A percentile compares a stretch with the other conserved stretches of the same genome.
phyloP scores from a whole-genome alignment of 2,329 filamentous ascomycete genomes.

The Neofusicoccum kwambonambiense region DNA sequence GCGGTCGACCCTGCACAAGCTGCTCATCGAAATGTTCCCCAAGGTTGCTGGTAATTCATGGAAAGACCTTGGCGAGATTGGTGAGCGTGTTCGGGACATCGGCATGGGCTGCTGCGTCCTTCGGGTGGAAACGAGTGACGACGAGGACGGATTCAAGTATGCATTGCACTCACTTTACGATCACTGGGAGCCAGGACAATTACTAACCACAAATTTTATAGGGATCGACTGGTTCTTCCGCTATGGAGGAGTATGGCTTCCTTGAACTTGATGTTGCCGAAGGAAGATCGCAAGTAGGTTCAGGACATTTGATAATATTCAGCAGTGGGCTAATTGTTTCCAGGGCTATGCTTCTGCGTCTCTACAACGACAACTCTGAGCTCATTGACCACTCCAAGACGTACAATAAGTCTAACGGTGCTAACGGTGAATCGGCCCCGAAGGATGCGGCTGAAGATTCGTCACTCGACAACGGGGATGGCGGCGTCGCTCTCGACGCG shows the following conservation, averaged over 20 bases:
- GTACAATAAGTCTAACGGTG: conserved; percentile 27
- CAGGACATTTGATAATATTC: neutral
- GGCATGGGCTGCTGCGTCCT: conserved; percentile 91
- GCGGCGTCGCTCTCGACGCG: neutral
- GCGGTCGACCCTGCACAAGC: conserved; percentile 74
- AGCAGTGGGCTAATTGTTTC: neutral
- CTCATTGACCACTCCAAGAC: conserved; percentile 65
- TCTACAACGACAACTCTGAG: conserved; percentile 87
- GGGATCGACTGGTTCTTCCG: conserved; percentile 82
- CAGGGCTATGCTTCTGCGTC: conserved; percentile 79
- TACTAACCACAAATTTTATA: conserved; percentile 22
- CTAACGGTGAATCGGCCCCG: neutral
- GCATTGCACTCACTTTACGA: conserved; percentile 22
- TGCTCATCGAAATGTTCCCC: conserved; percentile 96
- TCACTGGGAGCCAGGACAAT: neutral
- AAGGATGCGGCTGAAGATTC: neutral
- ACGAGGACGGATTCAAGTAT: conserved; percentile 56
- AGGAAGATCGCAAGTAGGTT: conserved; percentile 73
- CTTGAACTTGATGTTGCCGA: conserved; percentile 95
- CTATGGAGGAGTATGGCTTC: conserved; percentile 92
- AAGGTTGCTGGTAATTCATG: conserved; percentile 75
- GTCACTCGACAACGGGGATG: neutral
- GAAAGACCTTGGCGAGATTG: conserved; percentile 80
- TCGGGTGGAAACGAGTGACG: conserved; percentile 72
- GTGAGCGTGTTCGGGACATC: conserved; percentile 74